Evolutionary conservation across 441 rosid genomes (phyloP).

Genomic region (Codiaeum variegatum): DNA sequence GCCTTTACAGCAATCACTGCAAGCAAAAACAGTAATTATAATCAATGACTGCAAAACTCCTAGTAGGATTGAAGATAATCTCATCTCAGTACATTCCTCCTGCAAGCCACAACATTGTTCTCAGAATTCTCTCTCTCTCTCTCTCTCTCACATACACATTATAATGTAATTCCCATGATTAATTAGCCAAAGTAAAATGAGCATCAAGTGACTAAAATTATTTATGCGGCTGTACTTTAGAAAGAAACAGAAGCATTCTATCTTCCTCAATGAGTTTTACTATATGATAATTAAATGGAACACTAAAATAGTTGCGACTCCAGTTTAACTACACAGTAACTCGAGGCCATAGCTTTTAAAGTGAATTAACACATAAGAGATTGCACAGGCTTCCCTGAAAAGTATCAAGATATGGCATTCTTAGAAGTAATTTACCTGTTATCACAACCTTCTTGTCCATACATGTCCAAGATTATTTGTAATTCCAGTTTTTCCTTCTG

Average conservation of each 20-base stretch:
- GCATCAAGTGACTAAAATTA: background rate
- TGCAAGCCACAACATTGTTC: background rate
- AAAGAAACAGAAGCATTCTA: background rate
- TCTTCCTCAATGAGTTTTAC: background rate
- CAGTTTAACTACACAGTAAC: background rate
- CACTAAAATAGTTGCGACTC: background rate
- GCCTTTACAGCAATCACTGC: background rate
- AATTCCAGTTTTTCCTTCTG: conserved; percentile 69
- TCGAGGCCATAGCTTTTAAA: background rate
- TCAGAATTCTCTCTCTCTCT: background rate
- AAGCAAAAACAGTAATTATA: background rate
- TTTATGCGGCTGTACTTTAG: background rate
- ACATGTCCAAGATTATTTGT: conserved; percentile 73
- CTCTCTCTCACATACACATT: background rate
- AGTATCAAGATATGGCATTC: background rate
- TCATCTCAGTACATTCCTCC: background rate
- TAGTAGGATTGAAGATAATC: background rate
- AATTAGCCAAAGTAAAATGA: background rate
- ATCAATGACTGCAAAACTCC: background rate
- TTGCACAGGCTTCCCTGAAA: background rate
- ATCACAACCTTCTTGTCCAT: conserved; percentile 65
- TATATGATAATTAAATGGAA: background rate
- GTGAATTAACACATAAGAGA: background rate
- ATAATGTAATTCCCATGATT: background rate
- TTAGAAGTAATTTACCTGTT: conserved; percentile 51